Percentiles rank a stretch among this genome's conserved stretches.
phyloP scores from a whole-genome alignment of 768 basidiomycete species.

The Rubroboletus pulcherrimus region DNA sequence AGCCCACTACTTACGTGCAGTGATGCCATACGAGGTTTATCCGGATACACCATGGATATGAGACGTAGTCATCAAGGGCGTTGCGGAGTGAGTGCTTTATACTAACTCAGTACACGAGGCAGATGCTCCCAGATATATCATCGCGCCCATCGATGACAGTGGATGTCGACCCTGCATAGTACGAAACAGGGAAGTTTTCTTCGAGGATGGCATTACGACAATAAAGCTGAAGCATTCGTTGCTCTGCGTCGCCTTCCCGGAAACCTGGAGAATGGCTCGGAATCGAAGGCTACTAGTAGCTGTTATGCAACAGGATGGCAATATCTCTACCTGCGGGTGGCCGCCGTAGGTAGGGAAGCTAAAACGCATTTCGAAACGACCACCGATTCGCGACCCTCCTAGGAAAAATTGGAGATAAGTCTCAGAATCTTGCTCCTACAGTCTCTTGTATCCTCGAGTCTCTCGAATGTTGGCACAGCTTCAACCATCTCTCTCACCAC shows the following conservation, averaged over 20 bases:
- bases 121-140: constrained; percentile 17
- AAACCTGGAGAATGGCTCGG: not conserved
- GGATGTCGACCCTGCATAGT: not conserved
- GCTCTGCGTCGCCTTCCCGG: not conserved
- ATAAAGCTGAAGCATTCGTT: not conserved
- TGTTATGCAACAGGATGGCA: too few relatives aligned
- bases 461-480: constrained; percentile 3
- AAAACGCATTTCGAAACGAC: not conserved
- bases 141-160: not conserved
- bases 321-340: not conserved
- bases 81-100: not conserved
- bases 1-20: constrained; percentile 7
- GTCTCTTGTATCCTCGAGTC: not conserved
- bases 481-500: constrained; percentile 4
- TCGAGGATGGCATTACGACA: not conserved
- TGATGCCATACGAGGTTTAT: not conserved
- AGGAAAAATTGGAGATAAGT: constrained; percentile 4
- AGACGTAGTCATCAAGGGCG: constrained; percentile 3
- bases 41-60: not conserved
- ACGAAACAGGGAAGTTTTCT: not conserved
- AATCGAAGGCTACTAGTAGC: not conserved
- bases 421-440: not conserved
- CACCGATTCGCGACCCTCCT: not conserved
- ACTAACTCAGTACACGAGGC: constrained; percentile 20
- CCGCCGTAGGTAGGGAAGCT: not conserved